These are phyloP conservation scores for Byssochlamys sp. DNA, from an alignment of 2,329 filamentous ascomycete genomes.

Conservation along the genomic window DNA sequence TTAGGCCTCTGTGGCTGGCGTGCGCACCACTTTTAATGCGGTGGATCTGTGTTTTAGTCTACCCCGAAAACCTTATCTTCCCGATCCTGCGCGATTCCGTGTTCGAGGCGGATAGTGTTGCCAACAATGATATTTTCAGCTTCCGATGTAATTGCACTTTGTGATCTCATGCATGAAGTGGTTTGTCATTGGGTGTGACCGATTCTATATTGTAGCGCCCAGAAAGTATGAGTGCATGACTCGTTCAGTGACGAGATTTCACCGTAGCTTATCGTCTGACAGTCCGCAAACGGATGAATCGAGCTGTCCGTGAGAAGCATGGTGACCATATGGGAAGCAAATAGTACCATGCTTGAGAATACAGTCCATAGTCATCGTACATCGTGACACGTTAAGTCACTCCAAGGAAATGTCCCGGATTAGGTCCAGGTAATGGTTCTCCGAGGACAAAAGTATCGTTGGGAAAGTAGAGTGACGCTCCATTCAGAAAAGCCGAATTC, in stretches of 20 bases:
- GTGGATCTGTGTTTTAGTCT: not conserved
- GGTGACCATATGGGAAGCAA: not conserved
- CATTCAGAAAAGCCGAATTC: conserved; percentile 31
- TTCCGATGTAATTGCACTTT: not conserved
- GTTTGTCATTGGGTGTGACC: not conserved
- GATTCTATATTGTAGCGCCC: not conserved
- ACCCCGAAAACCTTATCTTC: not conserved
- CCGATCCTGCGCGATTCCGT: not conserved
- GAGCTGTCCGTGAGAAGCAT: not conserved
- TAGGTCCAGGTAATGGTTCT: conserved; percentile 17
- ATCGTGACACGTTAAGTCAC: not conserved
- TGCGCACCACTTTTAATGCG: not conserved
- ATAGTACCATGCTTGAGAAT: not conserved
- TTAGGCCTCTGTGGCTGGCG: not conserved
- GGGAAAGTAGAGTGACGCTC: conserved; percentile 24
- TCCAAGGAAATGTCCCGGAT: conserved; percentile 29
- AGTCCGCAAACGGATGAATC: not conserved
- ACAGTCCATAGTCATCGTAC: not conserved
- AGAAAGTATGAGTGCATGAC: not conserved
- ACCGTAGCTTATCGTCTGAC: not conserved
- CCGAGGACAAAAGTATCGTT: conserved; percentile 18
- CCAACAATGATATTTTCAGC: not conserved
- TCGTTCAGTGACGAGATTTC: not conserved
- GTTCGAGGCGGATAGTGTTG: not conserved
- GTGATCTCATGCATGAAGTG: not conserved